Evolutionary conservation across 768 basidiomycete species (phyloP).

Genomic region (Grammothele lineata): DNA sequence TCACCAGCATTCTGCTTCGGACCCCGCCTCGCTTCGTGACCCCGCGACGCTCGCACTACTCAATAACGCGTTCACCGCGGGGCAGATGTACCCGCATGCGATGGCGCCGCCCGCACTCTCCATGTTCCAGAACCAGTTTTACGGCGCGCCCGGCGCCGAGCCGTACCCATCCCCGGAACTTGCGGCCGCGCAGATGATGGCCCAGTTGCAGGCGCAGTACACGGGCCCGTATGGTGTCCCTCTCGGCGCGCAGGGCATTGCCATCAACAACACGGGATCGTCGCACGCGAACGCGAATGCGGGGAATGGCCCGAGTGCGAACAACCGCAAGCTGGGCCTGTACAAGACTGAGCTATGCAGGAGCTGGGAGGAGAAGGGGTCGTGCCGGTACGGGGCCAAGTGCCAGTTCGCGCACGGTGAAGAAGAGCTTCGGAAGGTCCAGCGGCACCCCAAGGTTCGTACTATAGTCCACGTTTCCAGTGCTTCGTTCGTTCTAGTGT

Average conservation of each 20-base stretch:
- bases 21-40: slow-evolving; percentile 74
- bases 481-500: neutral
- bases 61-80: slow-evolving; percentile 49
- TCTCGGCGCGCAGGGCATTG: slow-evolving; percentile 16
- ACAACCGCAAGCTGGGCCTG: slow-evolving; percentile 85
- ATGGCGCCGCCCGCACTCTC: slow-evolving; percentile 47
- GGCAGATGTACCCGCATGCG: slow-evolving; percentile 50
- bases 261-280: slow-evolving; percentile 22
- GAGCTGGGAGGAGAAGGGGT: slow-evolving; percentile 91
- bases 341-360: slow-evolving; percentile 91
- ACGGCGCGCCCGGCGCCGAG: slow-evolving; percentile 45
- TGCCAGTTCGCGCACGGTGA: slow-evolving; percentile 95
- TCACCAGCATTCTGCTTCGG: slow-evolving; percentile 82
- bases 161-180: slow-evolving; percentile 50
- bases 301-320: slow-evolving; percentile 75
- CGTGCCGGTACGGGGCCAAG: slow-evolving; percentile 81
- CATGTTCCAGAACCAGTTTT: slow-evolving; percentile 73
- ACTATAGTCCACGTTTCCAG: neutral
- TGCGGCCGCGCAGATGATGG: slow-evolving; percentile 52
- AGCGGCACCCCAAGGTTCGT: slow-evolving; percentile 83
- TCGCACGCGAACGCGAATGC: slow-evolving; percentile 24
- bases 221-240: slow-evolving; percentile 45
- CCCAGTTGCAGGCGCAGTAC: slow-evolving; percentile 54
- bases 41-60: slow-evolving; percentile 63
- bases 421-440: slow-evolving; percentile 79